Conservation (phyloP, 169 alveolate species). For the Cryptosporidium sp. region DNA sequence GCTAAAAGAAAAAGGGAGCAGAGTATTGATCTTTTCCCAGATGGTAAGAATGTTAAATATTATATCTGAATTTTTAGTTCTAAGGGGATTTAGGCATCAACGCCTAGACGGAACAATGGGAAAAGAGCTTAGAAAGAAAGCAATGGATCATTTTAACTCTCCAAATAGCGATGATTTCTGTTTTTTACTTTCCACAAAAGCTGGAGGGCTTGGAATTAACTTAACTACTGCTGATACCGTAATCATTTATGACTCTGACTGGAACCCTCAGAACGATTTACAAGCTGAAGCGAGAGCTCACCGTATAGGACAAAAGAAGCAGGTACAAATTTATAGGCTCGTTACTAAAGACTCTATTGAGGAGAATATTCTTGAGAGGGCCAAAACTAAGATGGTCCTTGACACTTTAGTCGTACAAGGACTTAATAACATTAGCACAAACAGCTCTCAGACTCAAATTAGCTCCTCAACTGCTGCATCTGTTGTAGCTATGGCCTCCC, state of each 20-base stretch:
- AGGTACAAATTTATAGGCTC: slow-evolving; percentile 94
- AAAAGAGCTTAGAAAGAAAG: slow-evolving; percentile 94
- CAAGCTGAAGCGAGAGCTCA: slow-evolving; percentile 99
- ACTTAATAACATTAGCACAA: slow-evolving; percentile 82
- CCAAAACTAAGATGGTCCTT: slow-evolving; percentile 96
- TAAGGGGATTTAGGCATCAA: slow-evolving; percentile 95
- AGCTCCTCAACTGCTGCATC: slow-evolving; percentile 34
- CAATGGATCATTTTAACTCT: slow-evolving; percentile 95
- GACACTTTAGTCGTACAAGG: slow-evolving; percentile 96
- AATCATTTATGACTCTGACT: slow-evolving; percentile 95
- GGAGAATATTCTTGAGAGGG: slow-evolving; percentile 97
- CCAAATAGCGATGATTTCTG: slow-evolving; percentile 94
- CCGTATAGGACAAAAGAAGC: slow-evolving; percentile 97
- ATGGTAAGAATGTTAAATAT: slow-evolving; percentile 97
- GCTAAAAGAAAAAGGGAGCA: slow-evolving; percentile 91
- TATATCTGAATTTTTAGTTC: slow-evolving; percentile 94
- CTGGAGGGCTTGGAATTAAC: slow-evolving; percentile 97
- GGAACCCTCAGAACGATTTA: slow-evolving; percentile 99
- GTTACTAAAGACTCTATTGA: slow-evolving; percentile 97
- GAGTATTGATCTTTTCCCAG: slow-evolving; percentile 96
- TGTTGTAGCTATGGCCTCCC: slow-evolving; percentile 54
- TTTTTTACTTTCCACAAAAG: slow-evolving; percentile 97
- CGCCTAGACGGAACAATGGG: slow-evolving; percentile 98
- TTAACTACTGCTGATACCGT: slow-evolving; percentile 96
- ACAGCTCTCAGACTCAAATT: slow-evolving; percentile 79